These are phyloP conservation scores for Pneumocystis wakefieldiae DNA, from an alignment of 1,139 yeast genomes.

Conservation along the genomic window DNA sequence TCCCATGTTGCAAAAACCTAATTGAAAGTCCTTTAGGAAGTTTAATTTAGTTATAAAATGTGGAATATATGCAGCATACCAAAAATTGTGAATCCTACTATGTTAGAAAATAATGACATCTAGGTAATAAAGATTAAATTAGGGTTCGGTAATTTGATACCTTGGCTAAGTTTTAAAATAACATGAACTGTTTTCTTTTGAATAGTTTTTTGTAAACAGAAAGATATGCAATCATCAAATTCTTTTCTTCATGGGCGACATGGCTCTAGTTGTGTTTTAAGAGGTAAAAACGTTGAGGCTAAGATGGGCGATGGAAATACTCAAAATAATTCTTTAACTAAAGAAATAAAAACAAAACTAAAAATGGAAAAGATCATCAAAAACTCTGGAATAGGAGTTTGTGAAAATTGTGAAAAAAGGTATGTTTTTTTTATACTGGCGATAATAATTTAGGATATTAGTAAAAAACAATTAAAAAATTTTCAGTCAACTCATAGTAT, in stretches of 20 bases:
- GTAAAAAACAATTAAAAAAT: slow-evolving; percentile 30
- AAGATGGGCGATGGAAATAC: background rate
- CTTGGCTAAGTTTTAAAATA: background rate
- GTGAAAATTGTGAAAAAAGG: background rate
- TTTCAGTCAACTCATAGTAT: slow-evolving; percentile 44
- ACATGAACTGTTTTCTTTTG: background rate
- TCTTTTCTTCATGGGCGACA: background rate
- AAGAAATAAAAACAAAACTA: background rate
- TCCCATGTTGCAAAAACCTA: background rate
- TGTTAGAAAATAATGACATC: background rate
- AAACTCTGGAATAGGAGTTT: background rate
- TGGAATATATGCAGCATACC: background rate
- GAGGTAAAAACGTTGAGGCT: background rate
- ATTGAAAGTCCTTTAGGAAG: background rate
- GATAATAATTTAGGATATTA: slow-evolving; percentile 24
- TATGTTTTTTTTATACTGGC: background rate
- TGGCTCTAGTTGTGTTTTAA: background rate
- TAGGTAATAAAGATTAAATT: background rate
- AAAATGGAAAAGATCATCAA: background rate
- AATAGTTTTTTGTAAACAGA: background rate
- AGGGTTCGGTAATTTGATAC: background rate
- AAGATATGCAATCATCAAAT: background rate
- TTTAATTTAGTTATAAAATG: background rate
- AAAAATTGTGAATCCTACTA: background rate
- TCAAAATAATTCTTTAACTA: background rate